Percentiles rank a stretch among this genome's conserved stretches.
Conservation (phyloP, 768 basidiomycete species). For the Termitomyces sp. region DNA sequence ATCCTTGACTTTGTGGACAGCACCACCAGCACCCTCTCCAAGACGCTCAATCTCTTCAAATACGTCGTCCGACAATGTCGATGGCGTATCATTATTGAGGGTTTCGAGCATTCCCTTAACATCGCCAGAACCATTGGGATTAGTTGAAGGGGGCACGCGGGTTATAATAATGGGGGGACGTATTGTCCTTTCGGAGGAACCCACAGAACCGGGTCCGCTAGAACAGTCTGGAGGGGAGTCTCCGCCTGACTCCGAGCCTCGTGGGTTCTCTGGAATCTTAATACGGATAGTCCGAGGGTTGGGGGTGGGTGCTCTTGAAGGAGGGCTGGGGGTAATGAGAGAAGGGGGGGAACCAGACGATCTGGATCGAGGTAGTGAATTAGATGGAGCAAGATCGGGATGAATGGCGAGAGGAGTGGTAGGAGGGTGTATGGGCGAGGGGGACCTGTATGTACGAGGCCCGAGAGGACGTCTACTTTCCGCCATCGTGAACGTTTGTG, state of each 20-base stretch:
- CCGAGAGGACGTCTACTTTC: slow-evolving; percentile 40
- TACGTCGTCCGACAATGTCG: slow-evolving; percentile 60
- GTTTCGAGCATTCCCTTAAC: slow-evolving; percentile 32
- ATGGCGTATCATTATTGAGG: slow-evolving; percentile 27
- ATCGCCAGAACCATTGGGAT: slow-evolving; percentile 24
- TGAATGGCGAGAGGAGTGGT: slow-evolving; percentile 22
- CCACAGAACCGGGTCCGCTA: slow-evolving; percentile 31
- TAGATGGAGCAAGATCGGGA: slow-evolving; percentile 4
- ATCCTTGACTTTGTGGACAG: slow-evolving; percentile 91
- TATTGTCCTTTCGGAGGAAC: slow-evolving; percentile 34
- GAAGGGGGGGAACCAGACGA: slow-evolving; percentile 23
- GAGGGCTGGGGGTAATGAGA: slow-evolving; percentile 21
- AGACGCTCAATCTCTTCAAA: slow-evolving; percentile 75
- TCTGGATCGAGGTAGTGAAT: slow-evolving; percentile 19
- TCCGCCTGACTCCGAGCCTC: slow-evolving; percentile 16
- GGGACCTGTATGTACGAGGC: slow-evolving; percentile 39
- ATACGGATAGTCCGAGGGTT: slow-evolving; percentile 24
- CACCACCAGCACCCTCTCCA: slow-evolving; percentile 95
- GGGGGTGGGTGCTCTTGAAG: slow-evolving; percentile 22
- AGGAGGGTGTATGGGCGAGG: slow-evolving; percentile 27
- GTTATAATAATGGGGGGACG: slow-evolving; percentile 26
- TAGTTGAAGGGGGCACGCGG: slow-evolving; percentile 23
- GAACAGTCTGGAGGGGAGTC: slow-evolving; percentile 33
- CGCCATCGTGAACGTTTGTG: slow-evolving; percentile 21
- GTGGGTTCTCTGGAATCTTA: slow-evolving; percentile 20